Percentiles rank a stretch among this genome's conserved stretches.
Evolutionary conservation across 805 yeast species (phyloP).

Genomic region (Tetrapisispora phaffii): DNA sequence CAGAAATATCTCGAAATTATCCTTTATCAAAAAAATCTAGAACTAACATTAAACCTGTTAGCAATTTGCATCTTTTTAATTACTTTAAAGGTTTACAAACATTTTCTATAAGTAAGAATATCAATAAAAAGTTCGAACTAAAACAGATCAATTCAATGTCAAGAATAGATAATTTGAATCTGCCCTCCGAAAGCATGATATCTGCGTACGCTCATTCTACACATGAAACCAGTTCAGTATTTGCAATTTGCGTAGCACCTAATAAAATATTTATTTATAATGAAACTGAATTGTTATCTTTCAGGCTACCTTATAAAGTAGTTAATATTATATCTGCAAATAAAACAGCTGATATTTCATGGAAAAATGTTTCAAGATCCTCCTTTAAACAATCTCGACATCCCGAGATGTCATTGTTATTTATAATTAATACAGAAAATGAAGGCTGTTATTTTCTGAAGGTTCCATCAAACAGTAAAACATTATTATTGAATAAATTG

Average conservation of each 20-base stretch:
- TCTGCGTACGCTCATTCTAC: constrained; percentile 1
- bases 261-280: constrained; percentile 3
- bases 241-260: constrained; percentile 4
- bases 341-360: background rate
- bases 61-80: constrained; percentile 7
- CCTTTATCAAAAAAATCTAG: background rate
- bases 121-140: background rate
- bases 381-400: background rate
- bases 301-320: constrained; percentile 9
- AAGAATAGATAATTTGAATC: background rate
- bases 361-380: background rate
- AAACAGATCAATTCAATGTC: background rate
- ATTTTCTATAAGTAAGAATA: background rate
- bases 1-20: background rate
- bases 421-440: constrained; percentile 5
- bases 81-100: constrained; percentile 13
- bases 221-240: constrained; percentile 1
- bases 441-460: constrained; percentile 5
- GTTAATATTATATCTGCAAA: constrained; percentile 3
- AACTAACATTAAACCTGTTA: background rate
- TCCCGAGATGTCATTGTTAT: background rate
- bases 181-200: constrained; percentile 1
- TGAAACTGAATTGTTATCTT: constrained; percentile 5
- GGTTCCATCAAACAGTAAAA: background rate
- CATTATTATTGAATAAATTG: background rate